Evolutionary conservation across 176 grass and related monocot genomes (phyloP), one percentile per base, ranked within the genome.

Genomic region (Hyparrhenia diplandra): DNA sequence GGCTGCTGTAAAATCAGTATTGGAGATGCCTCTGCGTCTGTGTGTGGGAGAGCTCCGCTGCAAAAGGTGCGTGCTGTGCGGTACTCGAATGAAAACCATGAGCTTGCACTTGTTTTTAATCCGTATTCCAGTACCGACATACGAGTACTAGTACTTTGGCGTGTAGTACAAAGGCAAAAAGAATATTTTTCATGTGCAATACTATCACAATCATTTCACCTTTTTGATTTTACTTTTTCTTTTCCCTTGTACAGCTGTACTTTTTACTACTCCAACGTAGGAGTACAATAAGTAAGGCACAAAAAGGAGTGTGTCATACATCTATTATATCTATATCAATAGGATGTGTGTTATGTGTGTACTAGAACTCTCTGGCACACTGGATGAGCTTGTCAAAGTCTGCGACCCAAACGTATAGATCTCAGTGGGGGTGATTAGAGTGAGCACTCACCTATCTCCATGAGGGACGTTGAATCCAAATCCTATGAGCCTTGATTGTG

Each of bases 41-140:
- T 72, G 13, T 17, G 71, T 76, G 36, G 57, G 21, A 30, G 31
- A 30, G 34, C 55, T 40, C 36, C 39, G 13, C 67, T 46, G 36
- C 54, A 64, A 64, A 63, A 37, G 69, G 17, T 66, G 46, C 10
- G 9, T 21, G 42, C 9, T 17, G 40, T 45, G 68, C 39, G 14
- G 68, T 28, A 21, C 3, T 3, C 4, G 6, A 5, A 11, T 57
- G 23, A 9, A 84, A 84, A 67, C 62, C 34, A 54, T 58, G 62
- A 83, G 72, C 71, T n/a, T 52, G 71, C 23, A 40, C 32, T 67
- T 24, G 61, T 66, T 75, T 74, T 75, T 21, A 27, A 29, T 72
- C 57, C 25, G 0, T 31, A 54, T 39, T 75, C 45, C 16, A 39
- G 43, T 40, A n/a, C 31, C 16, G 14, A 27, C 25, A 35, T 64